Conservation (phyloP, 352 stramenopile species). For the Globisporangium solare region DNA sequence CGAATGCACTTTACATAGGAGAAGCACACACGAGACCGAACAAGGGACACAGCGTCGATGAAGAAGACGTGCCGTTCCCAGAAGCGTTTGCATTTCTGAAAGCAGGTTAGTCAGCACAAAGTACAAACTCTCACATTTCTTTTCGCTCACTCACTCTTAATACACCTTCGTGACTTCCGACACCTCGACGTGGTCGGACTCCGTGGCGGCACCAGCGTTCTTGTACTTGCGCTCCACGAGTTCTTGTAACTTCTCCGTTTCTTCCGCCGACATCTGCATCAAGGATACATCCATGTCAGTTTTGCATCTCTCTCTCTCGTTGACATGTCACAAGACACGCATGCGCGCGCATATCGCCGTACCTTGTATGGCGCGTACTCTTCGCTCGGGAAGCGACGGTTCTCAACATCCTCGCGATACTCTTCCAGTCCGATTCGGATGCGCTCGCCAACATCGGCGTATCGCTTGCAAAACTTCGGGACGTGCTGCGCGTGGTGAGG, state of each 20-base stretch:
- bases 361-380: slow-evolving; percentile 95
- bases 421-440: slow-evolving; percentile 92
- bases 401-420: slow-evolving; percentile 97
- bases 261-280: slow-evolving; percentile 72
- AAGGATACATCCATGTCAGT: not conserved
- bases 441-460: slow-evolving; percentile 92
- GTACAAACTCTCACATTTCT: too few relatives aligned
- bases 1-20: slow-evolving; percentile 9
- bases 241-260: slow-evolving; percentile 64
- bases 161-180: slow-evolving; percentile 83
- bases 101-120: slow-evolving; percentile 1
- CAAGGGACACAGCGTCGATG: slow-evolving; percentile 8
- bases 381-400: slow-evolving; percentile 90
- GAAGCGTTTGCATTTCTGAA: slow-evolving; percentile 64
- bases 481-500: slow-evolving; percentile 95
- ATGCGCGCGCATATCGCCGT: not conserved
- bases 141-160: slow-evolving; percentile 20
- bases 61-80: slow-evolving; percentile 48
- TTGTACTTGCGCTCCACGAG: slow-evolving; percentile 61
- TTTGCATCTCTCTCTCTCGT: not conserved
- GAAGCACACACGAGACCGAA: slow-evolving; percentile 15
- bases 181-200: slow-evolving; percentile 21
- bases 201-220: slow-evolving; percentile 13
- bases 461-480: slow-evolving; percentile 98
- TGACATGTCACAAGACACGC: not conserved